These are phyloP conservation scores for Hirschioporus abietinus DNA, from an alignment of 768 basidiomycete genomes.

Conservation along the genomic window DNA sequence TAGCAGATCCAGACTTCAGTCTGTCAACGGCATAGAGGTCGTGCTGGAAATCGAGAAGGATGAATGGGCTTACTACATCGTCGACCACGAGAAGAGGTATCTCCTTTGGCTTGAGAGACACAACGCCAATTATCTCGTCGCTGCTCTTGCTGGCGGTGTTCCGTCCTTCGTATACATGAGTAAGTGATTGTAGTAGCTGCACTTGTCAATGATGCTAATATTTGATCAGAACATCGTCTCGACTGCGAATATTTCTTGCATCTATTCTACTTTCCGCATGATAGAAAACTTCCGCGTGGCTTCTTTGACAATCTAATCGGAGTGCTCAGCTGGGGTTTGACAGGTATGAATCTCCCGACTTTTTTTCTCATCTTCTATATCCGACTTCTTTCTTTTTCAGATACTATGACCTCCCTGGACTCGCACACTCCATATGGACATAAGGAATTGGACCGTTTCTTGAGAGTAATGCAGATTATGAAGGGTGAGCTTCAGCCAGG, in stretches of 20 bases:
- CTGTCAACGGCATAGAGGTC: not conserved
- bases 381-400: not conserved
- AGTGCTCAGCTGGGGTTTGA: not conserved
- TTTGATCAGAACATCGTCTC: not conserved
- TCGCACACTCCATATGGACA: not conserved
- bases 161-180: not conserved
- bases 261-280: not conserved
- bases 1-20: not conserved
- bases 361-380: not conserved
- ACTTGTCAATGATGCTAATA: not conserved
- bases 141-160: not conserved
- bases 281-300: not conserved
- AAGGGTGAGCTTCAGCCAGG: not conserved
- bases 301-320: not conserved
- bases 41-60: not conserved
- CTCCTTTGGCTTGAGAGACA: not conserved
- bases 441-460: not conserved
- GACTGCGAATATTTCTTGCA: not conserved
- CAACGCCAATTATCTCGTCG: not conserved
- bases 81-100: not conserved
- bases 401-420: slow-evolving; percentile 4
- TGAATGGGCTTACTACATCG: slow-evolving; percentile 1
- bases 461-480: not conserved
- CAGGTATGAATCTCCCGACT: not conserved
- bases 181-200: not conserved